phyloP scores from a whole-genome alignment of 2,329 filamentous ascomycete species.

The Verruconis gallopava region DNA sequence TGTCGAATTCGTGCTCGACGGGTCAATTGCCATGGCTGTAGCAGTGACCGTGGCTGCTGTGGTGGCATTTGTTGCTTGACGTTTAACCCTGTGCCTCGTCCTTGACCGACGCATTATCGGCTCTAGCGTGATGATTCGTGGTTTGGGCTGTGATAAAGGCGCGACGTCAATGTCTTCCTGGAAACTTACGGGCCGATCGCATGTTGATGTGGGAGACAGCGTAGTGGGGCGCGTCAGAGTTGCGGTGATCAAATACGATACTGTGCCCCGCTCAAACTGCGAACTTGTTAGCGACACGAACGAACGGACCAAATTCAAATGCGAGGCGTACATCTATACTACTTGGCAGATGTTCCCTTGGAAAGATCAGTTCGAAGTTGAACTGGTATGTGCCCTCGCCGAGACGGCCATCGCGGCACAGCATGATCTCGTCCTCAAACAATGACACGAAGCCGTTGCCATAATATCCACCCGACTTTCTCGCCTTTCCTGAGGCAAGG shows the following conservation, averaged over 20 bases:
- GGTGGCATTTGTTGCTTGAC: background rate
- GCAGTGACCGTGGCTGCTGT: background rate
- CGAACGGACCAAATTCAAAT: background rate
- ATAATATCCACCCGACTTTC: constrained; percentile 43
- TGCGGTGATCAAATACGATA: constrained; percentile 81
- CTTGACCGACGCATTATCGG: constrained; percentile 62
- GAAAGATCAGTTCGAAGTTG: constrained; percentile 61
- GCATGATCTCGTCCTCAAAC: constrained; percentile 69
- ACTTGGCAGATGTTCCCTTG: constrained; percentile 60
- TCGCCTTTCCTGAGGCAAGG: constrained; percentile 36
- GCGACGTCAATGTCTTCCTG: constrained; percentile 79
- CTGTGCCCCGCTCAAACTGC: constrained; percentile 91
- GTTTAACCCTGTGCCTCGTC: constrained; percentile 39
- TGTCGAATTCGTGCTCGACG: too few species aligned
- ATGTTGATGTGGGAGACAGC: constrained; percentile 66
- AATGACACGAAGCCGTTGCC: constrained; percentile 68
- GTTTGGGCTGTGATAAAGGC: constrained; percentile 56
- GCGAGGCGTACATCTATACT: constrained; percentile 71
- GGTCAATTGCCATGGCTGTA: too few species aligned
- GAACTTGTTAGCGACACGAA: constrained; percentile 13
- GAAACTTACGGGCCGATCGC: constrained; percentile 68
- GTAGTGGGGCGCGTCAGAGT: constrained; percentile 81
- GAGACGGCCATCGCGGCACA: constrained; percentile 66
- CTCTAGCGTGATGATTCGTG: constrained; percentile 75
- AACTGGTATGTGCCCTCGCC: constrained; percentile 68